Evolutionary conservation across 371 early-diverging fungal species (phyloP).

Genomic region (Mucor velutinosus): DNA sequence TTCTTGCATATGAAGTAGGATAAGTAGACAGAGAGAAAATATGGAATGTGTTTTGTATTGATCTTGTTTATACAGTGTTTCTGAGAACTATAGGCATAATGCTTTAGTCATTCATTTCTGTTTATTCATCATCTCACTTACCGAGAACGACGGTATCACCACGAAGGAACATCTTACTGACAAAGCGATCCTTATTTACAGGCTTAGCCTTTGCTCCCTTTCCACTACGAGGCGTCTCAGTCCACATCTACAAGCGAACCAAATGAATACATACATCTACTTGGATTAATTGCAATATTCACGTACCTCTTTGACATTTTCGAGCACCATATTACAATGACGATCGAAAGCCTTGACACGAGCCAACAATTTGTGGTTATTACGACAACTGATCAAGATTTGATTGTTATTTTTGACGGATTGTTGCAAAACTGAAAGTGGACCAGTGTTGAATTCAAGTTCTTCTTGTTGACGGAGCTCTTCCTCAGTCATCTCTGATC

Average conservation of each 20-base stretch:
- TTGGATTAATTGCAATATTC: not conserved
- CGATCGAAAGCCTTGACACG: slow-evolving; percentile 98
- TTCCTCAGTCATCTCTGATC: slow-evolving; percentile 90
- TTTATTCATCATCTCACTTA: slow-evolving; percentile 17
- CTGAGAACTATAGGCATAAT: slow-evolving; percentile 29
- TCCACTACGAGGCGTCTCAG: slow-evolving; percentile 87
- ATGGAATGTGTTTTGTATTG: slow-evolving; percentile 4
- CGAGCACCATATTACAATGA: slow-evolving; percentile 98
- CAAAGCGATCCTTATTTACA: slow-evolving; percentile 97
- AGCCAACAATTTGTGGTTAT: slow-evolving; percentile 96
- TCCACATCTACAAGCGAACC: slow-evolving; percentile 82
- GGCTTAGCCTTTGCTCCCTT: slow-evolving; percentile 95
- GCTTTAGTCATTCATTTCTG: not conserved
- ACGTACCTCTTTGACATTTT: slow-evolving; percentile 95
- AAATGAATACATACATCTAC: not conserved
- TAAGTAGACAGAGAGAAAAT: not conserved
- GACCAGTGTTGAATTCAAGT: slow-evolving; percentile 95
- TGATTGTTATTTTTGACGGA: slow-evolving; percentile 96
- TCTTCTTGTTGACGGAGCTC: slow-evolving; percentile 93
- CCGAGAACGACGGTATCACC: slow-evolving; percentile 96
- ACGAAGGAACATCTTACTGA: slow-evolving; percentile 96
- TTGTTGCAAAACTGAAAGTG: slow-evolving; percentile 93
- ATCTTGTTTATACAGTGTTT: slow-evolving; percentile 38
- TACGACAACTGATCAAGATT: slow-evolving; percentile 93
- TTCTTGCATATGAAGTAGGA: not conserved